Evolutionary conservation across 2,329 filamentous ascomycete species (phyloP).

Genomic region (Rhynchosporium secalis): DNA sequence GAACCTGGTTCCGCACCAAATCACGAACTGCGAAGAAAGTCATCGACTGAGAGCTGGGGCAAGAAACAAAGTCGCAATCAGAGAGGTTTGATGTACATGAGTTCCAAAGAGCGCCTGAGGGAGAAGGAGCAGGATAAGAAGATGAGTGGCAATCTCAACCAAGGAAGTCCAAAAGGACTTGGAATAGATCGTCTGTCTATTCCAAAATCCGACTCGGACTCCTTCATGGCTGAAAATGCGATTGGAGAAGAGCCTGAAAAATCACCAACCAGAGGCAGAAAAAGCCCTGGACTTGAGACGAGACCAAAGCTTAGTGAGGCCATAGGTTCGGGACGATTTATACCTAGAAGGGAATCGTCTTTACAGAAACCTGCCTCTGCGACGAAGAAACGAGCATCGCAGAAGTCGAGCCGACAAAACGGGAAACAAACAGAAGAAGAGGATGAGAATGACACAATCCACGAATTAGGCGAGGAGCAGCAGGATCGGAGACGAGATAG

Average conservation of each 20-base stretch:
- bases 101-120: slow-evolving; percentile 65
- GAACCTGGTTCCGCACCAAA: slow-evolving; percentile 53
- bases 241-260: slow-evolving; percentile 51
- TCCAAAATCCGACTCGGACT: slow-evolving; percentile 35
- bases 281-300: slow-evolving; percentile 15
- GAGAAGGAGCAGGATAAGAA: slow-evolving; percentile 64
- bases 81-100: slow-evolving; percentile 71
- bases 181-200: slow-evolving; percentile 32
- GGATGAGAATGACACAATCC: slow-evolving; percentile 29
- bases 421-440: slow-evolving; percentile 44
- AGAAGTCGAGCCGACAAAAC: slow-evolving; percentile 50
- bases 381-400: slow-evolving; percentile 53
- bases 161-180: slow-evolving; percentile 45
- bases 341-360: slow-evolving; percentile 69
- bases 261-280: slow-evolving; percentile 29
- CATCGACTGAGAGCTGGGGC: slow-evolving; percentile 63
- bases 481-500: slow-evolving; percentile 30
- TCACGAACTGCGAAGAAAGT: slow-evolving; percentile 52
- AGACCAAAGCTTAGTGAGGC: slow-evolving; percentile 30
- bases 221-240: slow-evolving; percentile 40
- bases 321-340: slow-evolving; percentile 46
- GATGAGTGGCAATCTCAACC: slow-evolving; percentile 48
- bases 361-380: slow-evolving; percentile 57
- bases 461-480: slow-evolving; percentile 30
- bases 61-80: slow-evolving; percentile 54